Evolutionary conservation across 2,329 filamentous ascomycete genomes (phyloP).

Genomic region (Trichoderma pleuroti): DNA sequence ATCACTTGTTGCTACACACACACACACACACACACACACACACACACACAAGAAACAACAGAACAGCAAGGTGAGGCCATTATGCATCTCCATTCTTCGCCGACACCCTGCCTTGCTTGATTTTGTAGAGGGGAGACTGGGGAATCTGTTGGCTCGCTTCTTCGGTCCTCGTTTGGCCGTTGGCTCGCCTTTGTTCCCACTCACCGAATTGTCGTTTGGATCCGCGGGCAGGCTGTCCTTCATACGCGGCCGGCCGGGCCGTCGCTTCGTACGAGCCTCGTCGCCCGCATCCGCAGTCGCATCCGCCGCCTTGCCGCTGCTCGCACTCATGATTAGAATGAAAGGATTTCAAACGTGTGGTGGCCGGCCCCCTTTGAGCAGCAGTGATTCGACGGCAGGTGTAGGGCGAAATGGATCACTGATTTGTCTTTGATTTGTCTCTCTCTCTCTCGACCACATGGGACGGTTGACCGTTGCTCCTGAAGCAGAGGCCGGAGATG

Average conservation of each 20-base stretch:
- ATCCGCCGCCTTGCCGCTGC: background rate
- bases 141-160: background rate
- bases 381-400: background rate
- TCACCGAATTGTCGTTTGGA: constrained; percentile 12
- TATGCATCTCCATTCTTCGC: background rate
- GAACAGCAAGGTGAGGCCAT: background rate
- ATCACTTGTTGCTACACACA: background rate
- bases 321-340: background rate
- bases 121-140: background rate
- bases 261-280: background rate
- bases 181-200: background rate
- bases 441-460: background rate
- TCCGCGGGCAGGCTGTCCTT: constrained; percentile 10
- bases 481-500: background rate
- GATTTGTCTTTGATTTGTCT: constrained; percentile 2
- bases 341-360: background rate
- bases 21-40: too few species aligned
- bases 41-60: background rate
- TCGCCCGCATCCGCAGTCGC: background rate
- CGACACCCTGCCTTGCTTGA: background rate
- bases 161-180: background rate
- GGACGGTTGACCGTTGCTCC: background rate
- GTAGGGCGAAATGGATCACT: background rate
- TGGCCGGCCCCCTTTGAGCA: background rate
- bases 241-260: constrained; percentile 16